These are phyloP conservation scores for Phytophthora multivora DNA, from an alignment of 352 stramenopile genomes.

Conservation along the genomic window DNA sequence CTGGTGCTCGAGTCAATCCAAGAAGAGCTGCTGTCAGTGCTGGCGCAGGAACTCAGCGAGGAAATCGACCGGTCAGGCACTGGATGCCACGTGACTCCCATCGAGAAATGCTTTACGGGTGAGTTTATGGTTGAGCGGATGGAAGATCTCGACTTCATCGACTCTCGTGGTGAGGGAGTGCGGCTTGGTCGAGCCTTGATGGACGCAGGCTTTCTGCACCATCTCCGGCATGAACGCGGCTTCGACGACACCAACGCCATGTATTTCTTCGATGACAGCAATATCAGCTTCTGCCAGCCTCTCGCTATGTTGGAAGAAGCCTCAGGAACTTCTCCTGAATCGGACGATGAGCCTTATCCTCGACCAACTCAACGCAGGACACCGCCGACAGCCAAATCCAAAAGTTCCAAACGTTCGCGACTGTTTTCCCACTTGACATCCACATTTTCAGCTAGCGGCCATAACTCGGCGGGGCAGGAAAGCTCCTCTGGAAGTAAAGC, in stretches of 20 bases:
- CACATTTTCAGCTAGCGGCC: slow-evolving; percentile 26
- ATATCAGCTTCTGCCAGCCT: slow-evolving; percentile 47
- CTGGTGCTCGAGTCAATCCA: slow-evolving; percentile 56
- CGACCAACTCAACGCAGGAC: background rate
- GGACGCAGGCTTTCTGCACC: slow-evolving; percentile 66
- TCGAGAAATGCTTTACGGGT: slow-evolving; percentile 39
- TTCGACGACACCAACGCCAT: slow-evolving; percentile 40
- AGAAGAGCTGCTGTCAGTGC: slow-evolving; percentile 54
- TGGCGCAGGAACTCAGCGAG: slow-evolving; percentile 55
- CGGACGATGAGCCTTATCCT: slow-evolving; percentile 24
- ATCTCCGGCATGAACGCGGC: slow-evolving; percentile 40
- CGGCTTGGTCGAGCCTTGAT: slow-evolving; percentile 62
- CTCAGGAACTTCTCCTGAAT: slow-evolving; percentile 21
- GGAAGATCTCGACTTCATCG: slow-evolving; percentile 36
- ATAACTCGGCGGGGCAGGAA: slow-evolving; percentile 9
- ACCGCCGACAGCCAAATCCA: slow-evolving; percentile 17
- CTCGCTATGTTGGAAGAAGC: slow-evolving; percentile 45
- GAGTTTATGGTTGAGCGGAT: slow-evolving; percentile 41
- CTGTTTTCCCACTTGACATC: slow-evolving; percentile 34
- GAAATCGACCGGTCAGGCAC: slow-evolving; percentile 36
- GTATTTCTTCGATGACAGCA: slow-evolving; percentile 64
- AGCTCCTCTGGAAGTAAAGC: background rate
- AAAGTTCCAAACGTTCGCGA: slow-evolving; percentile 13
- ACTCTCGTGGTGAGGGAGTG: slow-evolving; percentile 36
- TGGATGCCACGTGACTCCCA: slow-evolving; percentile 6